Evolutionary conservation across 225 moss, liverwort and hornwort species (phyloP), one percentile per base, ranked within the genome.

Genomic region (Climacium dendroides): DNA sequence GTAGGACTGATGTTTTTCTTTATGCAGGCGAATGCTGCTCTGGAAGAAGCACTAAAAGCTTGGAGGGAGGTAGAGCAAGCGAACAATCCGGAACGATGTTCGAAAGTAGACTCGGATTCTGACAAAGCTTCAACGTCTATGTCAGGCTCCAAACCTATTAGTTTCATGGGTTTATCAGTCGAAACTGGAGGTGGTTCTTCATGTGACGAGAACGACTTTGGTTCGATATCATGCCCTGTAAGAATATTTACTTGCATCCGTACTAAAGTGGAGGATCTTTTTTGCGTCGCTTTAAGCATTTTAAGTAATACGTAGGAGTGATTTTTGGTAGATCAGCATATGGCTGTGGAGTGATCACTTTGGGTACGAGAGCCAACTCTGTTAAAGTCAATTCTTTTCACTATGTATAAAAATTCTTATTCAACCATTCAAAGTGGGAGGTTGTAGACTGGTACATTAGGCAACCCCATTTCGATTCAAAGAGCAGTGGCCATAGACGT

Each of bases 51-150:
- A 16, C 81, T 94, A 5, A 63, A 66, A 71, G 76, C 75, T 74
- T 94, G 94, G 94, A 90, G 90, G 86, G 89, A 87, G 50, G 67
- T 70, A 34, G 92, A 93, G 88, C 87, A 87, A 86, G 84, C 58
- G 54, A 69, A 39, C 19, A 76, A 82, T 61, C 77, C 55, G 15
- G 82, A 85, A 80, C 87, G 63, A 45, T 47, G 39, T 85, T 41
- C 43, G 43, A 43, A 70, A 66, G 66, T 43, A 50, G 73, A 83
- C 53, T 53, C 65, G 50, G 60, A 89, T 65, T 71, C 83, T 43
- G 89, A 91, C 34, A 48, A 58, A 59, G 91, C 92, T 57, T 93
- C 92, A 45, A 90, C 88, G 41, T 94, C 90, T 39, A 83, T 39
- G 34, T 82, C 79, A 74, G 61, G 78, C 43, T 82, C 64, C 28